Evolutionary conservation across 768 basidiomycete species (phyloP), one percentile per base, ranked within the genome.

Genomic region (Boletus barrowsii): DNA sequence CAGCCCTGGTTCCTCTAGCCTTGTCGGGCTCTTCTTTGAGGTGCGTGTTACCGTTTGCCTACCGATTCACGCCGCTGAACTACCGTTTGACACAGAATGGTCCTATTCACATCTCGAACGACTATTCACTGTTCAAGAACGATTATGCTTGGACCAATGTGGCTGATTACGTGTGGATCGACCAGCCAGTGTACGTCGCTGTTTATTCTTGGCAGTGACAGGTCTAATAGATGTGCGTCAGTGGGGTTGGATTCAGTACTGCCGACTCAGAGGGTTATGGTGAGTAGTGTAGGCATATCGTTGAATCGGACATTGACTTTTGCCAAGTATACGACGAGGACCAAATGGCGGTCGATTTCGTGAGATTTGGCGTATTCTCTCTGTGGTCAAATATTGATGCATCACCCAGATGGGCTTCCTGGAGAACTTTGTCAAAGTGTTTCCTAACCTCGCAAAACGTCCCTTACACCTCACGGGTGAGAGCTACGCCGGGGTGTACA

Each of bases 401-500:
- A 5, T 43, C 15, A 26, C 8, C 17, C 46, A 90, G 88, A 79
- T 90, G 73, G 86, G 84, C 15, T 90, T 90, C 66, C 66, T 91
- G 42, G 70, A 67, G 26, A 90, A 90, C 63, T 73, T 89, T 4
- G 84, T 88, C 63, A 84, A 84, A 60, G 83, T 89, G 10, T 90
- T 90, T 68, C 88, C 88, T 17, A 76, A 77, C 60, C 75, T 90
- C 22, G 80, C 80, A 14, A 80, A 72, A 1, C 81, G 88, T 29
- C 88, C 88, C 15, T 76, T 90, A 35, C 72, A 84, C 66, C 63
- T 90, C 36, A 82, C 81, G 0, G 88, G 88, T 6, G 88, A 90
- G 69, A 87, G 84, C 61, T 90, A 89, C 67, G 82, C 88, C 14
- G 88, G 88, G 29, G 78, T 78, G 55, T 88, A 86, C 60, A 88